These are phyloP conservation scores for Passiflora organensis DNA, from an alignment of 345 rosid species.

Conservation along the genomic window DNA sequence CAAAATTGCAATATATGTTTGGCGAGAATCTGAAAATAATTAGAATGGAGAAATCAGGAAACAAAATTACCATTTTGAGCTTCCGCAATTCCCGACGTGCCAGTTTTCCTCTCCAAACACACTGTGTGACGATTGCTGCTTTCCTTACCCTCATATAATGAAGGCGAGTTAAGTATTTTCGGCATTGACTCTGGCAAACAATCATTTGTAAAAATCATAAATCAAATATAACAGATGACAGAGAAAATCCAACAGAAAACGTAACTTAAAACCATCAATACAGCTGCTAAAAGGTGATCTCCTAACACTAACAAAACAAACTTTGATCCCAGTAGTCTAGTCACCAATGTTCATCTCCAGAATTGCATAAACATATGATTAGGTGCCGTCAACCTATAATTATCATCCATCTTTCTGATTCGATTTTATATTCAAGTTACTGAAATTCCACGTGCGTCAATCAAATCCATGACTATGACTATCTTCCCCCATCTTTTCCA, in stretches of 20 bases:
- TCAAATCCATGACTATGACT: too few relatives aligned
- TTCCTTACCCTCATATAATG: conserved; percentile 57
- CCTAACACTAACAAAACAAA: neutral
- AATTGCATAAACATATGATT: neutral
- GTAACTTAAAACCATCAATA: too few relatives aligned
- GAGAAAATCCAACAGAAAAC: neutral
- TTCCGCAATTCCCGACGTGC: conserved; percentile 74
- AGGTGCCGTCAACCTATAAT: too few relatives aligned
- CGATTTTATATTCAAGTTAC: too few relatives aligned
- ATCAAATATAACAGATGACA: neutral
- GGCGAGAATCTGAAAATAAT: neutral
- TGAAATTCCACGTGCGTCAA: too few relatives aligned
- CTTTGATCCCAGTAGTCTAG: conserved; percentile 1
- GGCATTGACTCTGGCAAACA: conserved; percentile 55
- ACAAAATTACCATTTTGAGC: conserved; percentile 62
- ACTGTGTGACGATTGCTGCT: conserved; percentile 71
- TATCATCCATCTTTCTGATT: too few relatives aligned
- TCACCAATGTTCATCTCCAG: neutral
- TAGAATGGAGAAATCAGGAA: neutral
- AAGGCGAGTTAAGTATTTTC: conserved; percentile 50
- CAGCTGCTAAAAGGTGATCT: too few relatives aligned
- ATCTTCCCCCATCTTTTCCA: too few relatives aligned
- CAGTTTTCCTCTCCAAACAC: conserved; percentile 91
- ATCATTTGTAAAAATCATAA: conserved; percentile 8
- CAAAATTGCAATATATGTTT: neutral